These are phyloP conservation scores for Pueraria montana DNA, from an alignment of 306 rosid genomes.

Conservation along the genomic window DNA sequence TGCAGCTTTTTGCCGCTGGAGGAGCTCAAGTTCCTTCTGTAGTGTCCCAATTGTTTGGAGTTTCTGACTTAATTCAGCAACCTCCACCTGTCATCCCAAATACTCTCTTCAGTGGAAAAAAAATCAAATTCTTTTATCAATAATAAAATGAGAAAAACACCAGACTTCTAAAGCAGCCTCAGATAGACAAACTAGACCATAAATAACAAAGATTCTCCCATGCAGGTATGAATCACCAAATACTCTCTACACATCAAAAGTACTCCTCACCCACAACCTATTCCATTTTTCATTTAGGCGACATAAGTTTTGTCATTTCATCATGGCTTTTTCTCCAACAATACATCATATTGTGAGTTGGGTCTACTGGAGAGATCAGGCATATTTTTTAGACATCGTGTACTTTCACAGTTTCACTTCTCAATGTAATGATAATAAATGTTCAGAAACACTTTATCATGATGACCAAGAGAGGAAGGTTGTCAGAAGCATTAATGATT, in stretches of 20 bases:
- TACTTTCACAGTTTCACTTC: neutral
- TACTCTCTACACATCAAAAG: conserved; percentile 24
- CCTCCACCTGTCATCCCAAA: conserved; percentile 74
- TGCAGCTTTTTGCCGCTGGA: conserved; percentile 88
- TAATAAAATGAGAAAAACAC: neutral
- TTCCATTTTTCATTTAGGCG: conserved; percentile 6
- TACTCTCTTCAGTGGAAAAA: conserved; percentile 24
- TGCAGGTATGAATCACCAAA: conserved; percentile 1
- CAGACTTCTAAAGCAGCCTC: neutral
- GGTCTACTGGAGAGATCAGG: neutral
- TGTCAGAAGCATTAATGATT: conserved; percentile 34
- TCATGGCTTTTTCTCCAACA: too few species aligned
- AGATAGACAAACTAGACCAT: neutral
- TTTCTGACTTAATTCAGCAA: conserved; percentile 90
- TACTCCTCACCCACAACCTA: neutral
- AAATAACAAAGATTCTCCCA: neutral
- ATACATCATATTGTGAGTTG: conserved; percentile 15
- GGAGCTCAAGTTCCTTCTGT: conserved; percentile 91
- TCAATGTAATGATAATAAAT: neutral
- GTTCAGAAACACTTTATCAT: too few species aligned
- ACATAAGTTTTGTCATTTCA: conserved; percentile 21
- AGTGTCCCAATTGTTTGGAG: conserved; percentile 83
- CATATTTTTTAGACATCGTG: neutral
- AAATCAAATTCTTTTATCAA: neutral
- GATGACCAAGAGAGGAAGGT: conserved; percentile 1